Base-by-base conservation (phyloP, 2,329 filamentous ascomycete genomes). In the Cercospora sojina region DNA sequence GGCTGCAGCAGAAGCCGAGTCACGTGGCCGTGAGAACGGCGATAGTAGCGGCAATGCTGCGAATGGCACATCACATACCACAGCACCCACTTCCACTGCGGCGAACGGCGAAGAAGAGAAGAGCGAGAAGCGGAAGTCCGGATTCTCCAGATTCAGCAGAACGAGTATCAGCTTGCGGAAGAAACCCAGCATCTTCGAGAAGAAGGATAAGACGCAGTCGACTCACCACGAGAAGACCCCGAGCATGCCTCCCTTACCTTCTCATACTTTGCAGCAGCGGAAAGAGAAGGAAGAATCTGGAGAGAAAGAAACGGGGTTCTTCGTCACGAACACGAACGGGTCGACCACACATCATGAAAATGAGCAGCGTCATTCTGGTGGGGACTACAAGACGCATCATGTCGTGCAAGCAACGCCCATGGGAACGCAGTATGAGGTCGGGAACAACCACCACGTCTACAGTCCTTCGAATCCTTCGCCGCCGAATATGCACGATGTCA, bases 1-100 rank as follows among this genome's bases (percentile, higher is more conserved):
- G 8, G 86, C 88, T 9, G 83, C 81, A 1, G 85, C 89, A 38
- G 86, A 83, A 74, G 74, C 69, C n/a, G 83, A 72, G 64, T 70
- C 66, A 25, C 67, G 72, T 56, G 73, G 69, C 16, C 69, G 65
- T 64, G 41, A 64, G 62, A 57, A 29, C 18, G 41, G 70, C 68
- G 55, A 64, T 70, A 43, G 75, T 75, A 47, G 70, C 64, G 38
- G 64, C 43, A 18, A 64, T 27, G n/a, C 47, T 25, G n/a, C 29
- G 5, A 62, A 62, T 6, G 59, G 59, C 6, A 16, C 47, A 6
- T 53, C 47, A 53, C 47, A 53, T 2, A 53, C 23, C 2, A 7
- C 20, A 8, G 25, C 47, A 1, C 27, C 47, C 23, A 25, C 47
- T 1, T 35, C 59, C 49, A 27, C 49, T 3, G 29, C 47, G 9